Conservation (phyloP, 805 yeast species). For the Teunomyces funiuensis region DNA sequence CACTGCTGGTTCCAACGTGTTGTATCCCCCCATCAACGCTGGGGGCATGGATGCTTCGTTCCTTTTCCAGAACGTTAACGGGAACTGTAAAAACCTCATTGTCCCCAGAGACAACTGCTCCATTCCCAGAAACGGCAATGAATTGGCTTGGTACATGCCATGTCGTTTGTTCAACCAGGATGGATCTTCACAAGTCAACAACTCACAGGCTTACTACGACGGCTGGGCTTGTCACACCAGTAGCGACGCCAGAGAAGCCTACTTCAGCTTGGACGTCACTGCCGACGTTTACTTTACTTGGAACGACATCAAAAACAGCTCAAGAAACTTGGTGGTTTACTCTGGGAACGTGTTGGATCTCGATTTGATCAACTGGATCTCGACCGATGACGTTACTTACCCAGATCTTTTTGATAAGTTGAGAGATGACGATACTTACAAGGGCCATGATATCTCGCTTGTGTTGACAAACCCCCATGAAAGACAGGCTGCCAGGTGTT, state of each 20-base stretch:
- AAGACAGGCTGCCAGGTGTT: slow-evolving; percentile 74
- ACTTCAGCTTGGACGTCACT: slow-evolving; percentile 53
- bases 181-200: slow-evolving; percentile 69
- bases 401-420: slow-evolving; percentile 72
- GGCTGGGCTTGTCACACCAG: slow-evolving; percentile 95
- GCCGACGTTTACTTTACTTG: slow-evolving; percentile 88
- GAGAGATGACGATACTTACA: slow-evolving; percentile 49
- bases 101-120: slow-evolving; percentile 64
- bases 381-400: slow-evolving; percentile 62
- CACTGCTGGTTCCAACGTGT: slow-evolving; percentile 61
- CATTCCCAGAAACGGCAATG: slow-evolving; percentile 63
- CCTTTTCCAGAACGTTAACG: slow-evolving; percentile 88
- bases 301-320: slow-evolving; percentile 72
- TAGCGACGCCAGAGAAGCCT: slow-evolving; percentile 63
- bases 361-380: slow-evolving; percentile 73
- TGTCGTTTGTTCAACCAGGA: slow-evolving; percentile 71
- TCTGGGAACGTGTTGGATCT: slow-evolving; percentile 88
- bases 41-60: slow-evolving; percentile 87
- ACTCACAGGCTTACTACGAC: slow-evolving; percentile 59
- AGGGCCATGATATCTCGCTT: slow-evolving; percentile 81
- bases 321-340: slow-evolving; percentile 81
- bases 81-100: slow-evolving; percentile 80
- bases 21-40: slow-evolving; percentile 84
- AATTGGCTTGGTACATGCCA: slow-evolving; percentile 95
- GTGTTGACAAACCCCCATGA: slow-evolving; percentile 65